phyloP scores from a whole-genome alignment of 2,329 filamentous ascomycete genomes.

The Epichloe sibirici region DNA sequence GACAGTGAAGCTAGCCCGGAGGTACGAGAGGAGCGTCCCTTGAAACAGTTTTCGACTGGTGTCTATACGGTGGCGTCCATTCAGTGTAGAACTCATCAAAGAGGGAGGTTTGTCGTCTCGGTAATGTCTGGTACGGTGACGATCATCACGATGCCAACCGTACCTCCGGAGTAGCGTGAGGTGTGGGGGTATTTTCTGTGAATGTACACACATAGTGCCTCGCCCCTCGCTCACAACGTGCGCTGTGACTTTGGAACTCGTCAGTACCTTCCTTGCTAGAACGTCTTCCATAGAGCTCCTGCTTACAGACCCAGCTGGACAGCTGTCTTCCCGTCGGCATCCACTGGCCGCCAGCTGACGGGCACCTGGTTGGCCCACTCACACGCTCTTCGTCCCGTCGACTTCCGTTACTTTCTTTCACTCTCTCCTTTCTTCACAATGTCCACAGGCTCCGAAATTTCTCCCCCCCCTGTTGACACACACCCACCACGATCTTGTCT shows the following conservation, averaged over 20 bases:
- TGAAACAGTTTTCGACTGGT: too few species aligned
- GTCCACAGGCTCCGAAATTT: conserved; percentile 10
- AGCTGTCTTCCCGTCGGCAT: not conserved
- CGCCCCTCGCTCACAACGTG: not conserved
- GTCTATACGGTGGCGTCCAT: too few species aligned
- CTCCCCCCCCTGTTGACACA: conserved; percentile 6
- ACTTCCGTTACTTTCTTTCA: conserved; percentile 2
- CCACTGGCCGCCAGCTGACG: conserved; percentile 4
- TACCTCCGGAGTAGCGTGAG: too few species aligned
- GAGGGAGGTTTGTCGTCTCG: too few species aligned
- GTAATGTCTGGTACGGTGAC: not conserved
- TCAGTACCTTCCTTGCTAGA: not conserved
- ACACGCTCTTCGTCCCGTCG: conserved; percentile 7
- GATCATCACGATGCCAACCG: too few species aligned
- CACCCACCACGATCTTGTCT: conserved; percentile 9
- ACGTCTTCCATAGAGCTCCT: not conserved
- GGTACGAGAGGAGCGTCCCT: too few species aligned
- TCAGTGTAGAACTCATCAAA: too few species aligned
- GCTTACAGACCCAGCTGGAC: not conserved
- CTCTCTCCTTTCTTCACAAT: conserved; percentile 9
- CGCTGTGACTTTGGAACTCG: not conserved
- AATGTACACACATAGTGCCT: too few species aligned
- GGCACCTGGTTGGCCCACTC: conserved; percentile 5
- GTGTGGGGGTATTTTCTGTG: not conserved
- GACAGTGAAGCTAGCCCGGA: too few species aligned